Evolutionary conservation across 169 alveolate genomes (phyloP), one percentile per base, ranked within the genome.

Genomic region (Plasmodium billcollinsi): DNA sequence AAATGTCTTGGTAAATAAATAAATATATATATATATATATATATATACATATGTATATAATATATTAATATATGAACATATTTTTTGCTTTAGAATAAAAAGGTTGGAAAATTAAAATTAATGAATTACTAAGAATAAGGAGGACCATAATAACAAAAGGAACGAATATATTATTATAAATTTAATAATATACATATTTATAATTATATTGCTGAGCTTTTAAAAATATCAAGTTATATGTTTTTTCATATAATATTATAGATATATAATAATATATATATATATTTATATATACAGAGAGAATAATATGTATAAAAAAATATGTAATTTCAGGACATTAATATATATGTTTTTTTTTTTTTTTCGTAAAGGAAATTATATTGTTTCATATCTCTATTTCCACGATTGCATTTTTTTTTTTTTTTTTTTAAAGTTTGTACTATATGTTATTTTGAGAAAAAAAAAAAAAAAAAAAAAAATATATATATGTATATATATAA

Each of bases 1-100:
- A 45, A 66, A 69, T 58, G 78, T 76, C 67, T 33, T 76, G 89
- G 89, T 76, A 66, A 24, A 59, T 71, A 18, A 15, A 3, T 63
- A 11, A 76, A 33, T 33, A 21, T 1, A 43, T 39, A 63, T 11
- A 7, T 59, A 29, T 52, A 29, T 14, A 29, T 76, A 76, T 76
- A 18, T 66, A 43, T 45, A 24, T 15, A 45, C 43, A 24, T 20
- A 49, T 11, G 14, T 66, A 15, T 24, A n/a, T 52, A 50, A 15
- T 24, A n/a, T 52, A 50, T 11, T 47, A 21, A 24, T 45, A 24
- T 39, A 66, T 12, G 15, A 5, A 24, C 52, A 2, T 7, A 12
- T 47, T 39, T 62, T 49, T 12, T 50, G 14, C 11, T 76, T 49
- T 52, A 76, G 89, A 76, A 47, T 26, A 20, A 33, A 76, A 76